Base-by-base conservation (phyloP, 2,329 filamentous ascomycete genomes). In the Arachnomyces sp. region DNA sequence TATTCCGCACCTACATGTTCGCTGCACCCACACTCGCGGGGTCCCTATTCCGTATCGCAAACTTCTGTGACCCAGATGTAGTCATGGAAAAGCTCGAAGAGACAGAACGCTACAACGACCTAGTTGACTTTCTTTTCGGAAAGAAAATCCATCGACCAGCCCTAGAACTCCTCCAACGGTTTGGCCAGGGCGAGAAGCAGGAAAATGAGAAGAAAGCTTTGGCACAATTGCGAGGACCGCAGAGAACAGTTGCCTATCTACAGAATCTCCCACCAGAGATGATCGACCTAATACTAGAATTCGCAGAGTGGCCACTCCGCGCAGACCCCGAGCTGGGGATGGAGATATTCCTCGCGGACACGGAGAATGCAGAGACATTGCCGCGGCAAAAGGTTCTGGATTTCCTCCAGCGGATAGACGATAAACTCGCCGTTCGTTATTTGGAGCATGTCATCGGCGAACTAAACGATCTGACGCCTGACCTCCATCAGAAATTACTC, bases 51-150 rank as follows among this genome's bases (percentile, higher is more conserved):
- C 87, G 92, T 16, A 86, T 96, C 38, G 82, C 89, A 56, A 98
- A 98, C 60, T 96, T 95, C 58, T 96, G 92, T 60, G 90, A 98
- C 53, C 90, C 92, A 0, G 82, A 86, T 20, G 92, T 96, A 2
- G 90, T 98, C 15, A 92, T 94, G 57, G 85, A 94, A 61, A 88
- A 88, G 53, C 70, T 98, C 3, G 79, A 94, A 44, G 86, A 94
- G 58, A 86, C 82, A 31, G 84, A 84, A 43, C 79, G 89, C 25
- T 95, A 94, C 62, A 90, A 82, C 38, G 90, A 96, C 64, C 70
- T 98, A 2, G 88, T 98, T n/a, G 90, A 96, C 60, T 98, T 98
- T 58, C 81, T 96, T 50, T 87, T 93, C 54, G 92, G 92, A 47
- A 98, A 98, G 67, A 89, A 83, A 60, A 73, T 96, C 31, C 92